These are phyloP conservation scores for Trichophyton verrucosum DNA, from an alignment of 2,329 filamentous ascomycete genomes.

Conservation along the genomic window DNA sequence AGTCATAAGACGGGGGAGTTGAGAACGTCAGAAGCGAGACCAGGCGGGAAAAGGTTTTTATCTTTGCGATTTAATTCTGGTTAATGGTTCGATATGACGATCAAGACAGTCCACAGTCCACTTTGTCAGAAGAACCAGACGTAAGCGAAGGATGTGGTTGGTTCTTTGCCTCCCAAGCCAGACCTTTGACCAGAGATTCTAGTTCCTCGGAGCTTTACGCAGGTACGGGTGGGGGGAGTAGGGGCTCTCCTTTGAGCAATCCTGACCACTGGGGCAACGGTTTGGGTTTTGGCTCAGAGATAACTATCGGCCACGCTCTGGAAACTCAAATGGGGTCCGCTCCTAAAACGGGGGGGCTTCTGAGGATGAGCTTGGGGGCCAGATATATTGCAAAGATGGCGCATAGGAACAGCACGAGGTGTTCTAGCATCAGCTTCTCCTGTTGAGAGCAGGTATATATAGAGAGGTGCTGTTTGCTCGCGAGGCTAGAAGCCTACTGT, in stretches of 20 bases:
- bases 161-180: not conserved
- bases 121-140: not conserved
- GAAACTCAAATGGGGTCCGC: constrained; percentile 1
- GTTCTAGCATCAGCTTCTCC: not conserved
- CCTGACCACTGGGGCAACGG: not conserved
- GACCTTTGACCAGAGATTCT: not conserved
- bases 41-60: not conserved
- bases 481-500: not conserved
- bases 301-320: not conserved
- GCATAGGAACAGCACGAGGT: not conserved
- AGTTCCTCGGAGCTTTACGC: not conserved
- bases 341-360: not conserved
- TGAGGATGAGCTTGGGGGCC: not conserved
- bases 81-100: constrained; percentile 3
- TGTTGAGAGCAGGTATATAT: not conserved
- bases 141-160: not conserved
- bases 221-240: constrained; percentile 1
- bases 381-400: not conserved
- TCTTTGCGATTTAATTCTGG: not conserved
- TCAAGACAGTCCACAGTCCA: not conserved
- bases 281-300: not conserved
- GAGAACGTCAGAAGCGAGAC: not conserved
- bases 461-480: not conserved
- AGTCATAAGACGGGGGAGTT: not conserved
- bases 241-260: not conserved